Conservation (phyloP, 2,329 filamentous ascomycete genomes). For the Mariannaea elegans region DNA sequence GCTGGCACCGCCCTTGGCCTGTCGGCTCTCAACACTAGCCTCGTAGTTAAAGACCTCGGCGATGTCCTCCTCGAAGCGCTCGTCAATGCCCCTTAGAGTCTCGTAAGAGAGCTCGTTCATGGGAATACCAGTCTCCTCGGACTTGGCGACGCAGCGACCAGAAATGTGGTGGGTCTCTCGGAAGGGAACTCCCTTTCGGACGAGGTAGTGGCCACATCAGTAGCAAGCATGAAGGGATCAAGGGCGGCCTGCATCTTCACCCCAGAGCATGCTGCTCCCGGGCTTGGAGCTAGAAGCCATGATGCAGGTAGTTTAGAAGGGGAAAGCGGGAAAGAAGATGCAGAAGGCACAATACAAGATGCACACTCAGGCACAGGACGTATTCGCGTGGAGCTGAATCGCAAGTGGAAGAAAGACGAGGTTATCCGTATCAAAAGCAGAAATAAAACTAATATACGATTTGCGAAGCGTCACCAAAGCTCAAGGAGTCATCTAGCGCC, state of each 20-base stretch:
- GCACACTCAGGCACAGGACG: not conserved
- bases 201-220: conserved; percentile 72
- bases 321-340: not conserved
- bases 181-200: conserved; percentile 54
- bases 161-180: conserved; percentile 9
- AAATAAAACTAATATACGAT: not conserved
- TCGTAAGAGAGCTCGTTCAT: conserved; percentile 5
- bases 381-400: conserved; percentile 7
- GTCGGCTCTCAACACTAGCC: conserved; percentile 72
- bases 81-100: not conserved
- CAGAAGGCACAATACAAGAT: too few species aligned
- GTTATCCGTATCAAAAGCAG: not conserved
- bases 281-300: conserved; percentile 44
- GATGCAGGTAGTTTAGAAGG: not conserved
- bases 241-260: conserved; percentile 83
- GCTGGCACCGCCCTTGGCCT: conserved; percentile 79
- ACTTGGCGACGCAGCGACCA: not conserved
- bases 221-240: conserved; percentile 84
- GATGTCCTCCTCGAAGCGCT: conserved; percentile 47
- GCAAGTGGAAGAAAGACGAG: not conserved
- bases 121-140: not conserved
- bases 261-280: conserved; percentile 50
- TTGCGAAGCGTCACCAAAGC: conserved; percentile 7
- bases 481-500: not conserved
- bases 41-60: not conserved